phyloP scores from a whole-genome alignment of 345 rosid genomes.

The Hypericum perforatum region DNA sequence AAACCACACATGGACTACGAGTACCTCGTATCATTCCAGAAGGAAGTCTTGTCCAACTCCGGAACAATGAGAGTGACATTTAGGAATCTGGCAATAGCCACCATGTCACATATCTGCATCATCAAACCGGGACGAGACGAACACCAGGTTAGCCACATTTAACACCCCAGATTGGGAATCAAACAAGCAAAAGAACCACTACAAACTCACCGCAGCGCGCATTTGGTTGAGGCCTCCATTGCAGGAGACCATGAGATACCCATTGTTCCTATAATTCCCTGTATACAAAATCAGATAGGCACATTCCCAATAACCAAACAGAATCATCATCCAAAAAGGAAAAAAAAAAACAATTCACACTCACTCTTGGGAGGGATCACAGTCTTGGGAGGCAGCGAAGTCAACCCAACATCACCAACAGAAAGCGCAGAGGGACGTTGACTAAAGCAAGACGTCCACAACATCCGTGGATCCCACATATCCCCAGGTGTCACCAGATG shows the following conservation, averaged over 20 bases:
- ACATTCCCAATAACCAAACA: too few relatives aligned
- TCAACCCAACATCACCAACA: too few relatives aligned
- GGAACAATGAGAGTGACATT: constrained; percentile 29
- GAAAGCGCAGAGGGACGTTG: too few relatives aligned
- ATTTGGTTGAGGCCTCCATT: constrained; percentile 10
- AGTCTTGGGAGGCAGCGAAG: too few relatives aligned
- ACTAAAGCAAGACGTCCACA: too few relatives aligned
- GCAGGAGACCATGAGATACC: constrained; percentile 5
- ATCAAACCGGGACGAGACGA: not conserved
- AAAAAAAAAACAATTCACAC: too few relatives aligned
- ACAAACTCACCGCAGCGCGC: constrained; percentile 1
- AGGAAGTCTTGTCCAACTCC: constrained; percentile 27
- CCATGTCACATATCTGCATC: constrained; percentile 31
- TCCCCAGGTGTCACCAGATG: too few relatives aligned
- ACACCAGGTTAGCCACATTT: not conserved
- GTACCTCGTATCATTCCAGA: constrained; percentile 28
- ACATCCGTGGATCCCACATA: too few relatives aligned
- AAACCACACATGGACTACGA: not conserved
- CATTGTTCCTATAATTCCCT: constrained; percentile 7
- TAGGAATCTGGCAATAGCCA: constrained; percentile 23
- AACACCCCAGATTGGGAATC: not conserved
- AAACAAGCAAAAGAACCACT: too few relatives aligned
- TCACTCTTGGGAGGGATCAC: too few relatives aligned
- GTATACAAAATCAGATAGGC: not conserved
- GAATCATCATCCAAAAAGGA: too few relatives aligned